Percentiles rank a stretch among this genome's conserved stretches.
phyloP scores from a whole-genome alignment of 768 basidiomycete genomes.

The Pleurotus salmoneostramineus region DNA sequence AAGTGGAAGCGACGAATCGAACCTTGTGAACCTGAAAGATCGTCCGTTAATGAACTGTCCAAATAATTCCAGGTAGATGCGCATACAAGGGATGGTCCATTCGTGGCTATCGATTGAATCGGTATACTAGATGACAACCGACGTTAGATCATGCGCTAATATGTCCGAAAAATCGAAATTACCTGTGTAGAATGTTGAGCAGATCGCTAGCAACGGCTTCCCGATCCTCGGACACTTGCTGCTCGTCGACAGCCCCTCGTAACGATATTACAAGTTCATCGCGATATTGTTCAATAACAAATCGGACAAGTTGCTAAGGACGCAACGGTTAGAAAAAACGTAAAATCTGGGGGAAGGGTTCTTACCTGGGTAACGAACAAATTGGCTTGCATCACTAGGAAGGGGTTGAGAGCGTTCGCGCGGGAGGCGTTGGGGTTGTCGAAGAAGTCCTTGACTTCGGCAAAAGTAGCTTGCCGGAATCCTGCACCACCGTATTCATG shows the following conservation, averaged over 20 bases:
- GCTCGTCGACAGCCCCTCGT: constrained; percentile 61
- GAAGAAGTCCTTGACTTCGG: constrained; percentile 88
- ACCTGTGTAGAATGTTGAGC: constrained; percentile 82
- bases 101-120: constrained; percentile 89
- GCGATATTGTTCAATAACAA: constrained; percentile 89
- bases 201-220: constrained; percentile 87
- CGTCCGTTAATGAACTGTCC: background rate
- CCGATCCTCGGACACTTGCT: constrained; percentile 63
- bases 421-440: constrained; percentile 86
- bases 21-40: constrained; percentile 78
- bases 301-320: constrained; percentile 84
- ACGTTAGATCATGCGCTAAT: constrained; percentile 6
- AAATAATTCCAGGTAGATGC: constrained; percentile 17
- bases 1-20: constrained; percentile 86
- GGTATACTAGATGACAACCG: constrained; percentile 59
- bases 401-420: constrained; percentile 83
- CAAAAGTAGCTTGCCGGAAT: constrained; percentile 80
- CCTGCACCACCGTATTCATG: constrained; percentile 65
- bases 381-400: constrained; percentile 90
- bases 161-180: constrained; percentile 10
- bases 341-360: background rate
- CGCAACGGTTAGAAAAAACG: background rate
- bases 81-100: constrained; percentile 70
- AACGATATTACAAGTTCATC: constrained; percentile 75
- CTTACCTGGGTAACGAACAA: constrained; percentile 87